Evolutionary conservation across 1,139 yeast species (phyloP), one percentile per base, ranked within the genome.

Genomic region (Pichia sp.): DNA sequence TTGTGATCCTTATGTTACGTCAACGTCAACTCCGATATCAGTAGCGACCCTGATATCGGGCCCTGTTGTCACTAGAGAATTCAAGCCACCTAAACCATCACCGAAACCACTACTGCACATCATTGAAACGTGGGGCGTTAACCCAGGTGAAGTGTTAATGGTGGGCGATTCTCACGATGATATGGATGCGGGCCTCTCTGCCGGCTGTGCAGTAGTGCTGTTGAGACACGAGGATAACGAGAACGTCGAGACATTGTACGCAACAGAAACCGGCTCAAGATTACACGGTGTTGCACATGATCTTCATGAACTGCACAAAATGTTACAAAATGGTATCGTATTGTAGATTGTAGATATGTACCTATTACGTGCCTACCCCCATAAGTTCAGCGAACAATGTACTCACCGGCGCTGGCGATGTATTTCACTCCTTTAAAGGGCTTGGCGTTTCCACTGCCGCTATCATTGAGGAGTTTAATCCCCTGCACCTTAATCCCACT

Each of bases 401-500:
- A 76, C 40, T 79, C 77, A 0, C 82, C 86, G 0, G 84, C 68
- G 36, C 62, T 62, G 5, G 96, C 77, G 11, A 73, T 62, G 53
- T 88, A 88, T 52, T 88, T 83, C 20, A 88, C 96, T 2, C 98
- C 97, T 56, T 88, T 91, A 64, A 78, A 91, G 0, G 95, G 94
- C 51, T 78, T 81, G 15, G 76, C 78, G 3, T 70, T 66, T 4
- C 74, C 49, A 0, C 91, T 88, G 0, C 91, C 88, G 45, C 69
- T 67, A 6, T 21, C 11, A 29, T 29, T 13, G 7, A 76, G 64
- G 10, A 88, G 72, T 49, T 77, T 73, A 38, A 88, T 61, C 19
- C 78, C 67, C 17, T 74, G 79, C 1, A 88, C 85, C 44, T 73
- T 74, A 30, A 81, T 60, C 1, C 94, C 91, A 55, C 94, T 81